These are phyloP conservation scores for Bondarzewia mesenterica DNA, from an alignment of 1,284 basidiomycete species.

Conservation along the genomic window DNA sequence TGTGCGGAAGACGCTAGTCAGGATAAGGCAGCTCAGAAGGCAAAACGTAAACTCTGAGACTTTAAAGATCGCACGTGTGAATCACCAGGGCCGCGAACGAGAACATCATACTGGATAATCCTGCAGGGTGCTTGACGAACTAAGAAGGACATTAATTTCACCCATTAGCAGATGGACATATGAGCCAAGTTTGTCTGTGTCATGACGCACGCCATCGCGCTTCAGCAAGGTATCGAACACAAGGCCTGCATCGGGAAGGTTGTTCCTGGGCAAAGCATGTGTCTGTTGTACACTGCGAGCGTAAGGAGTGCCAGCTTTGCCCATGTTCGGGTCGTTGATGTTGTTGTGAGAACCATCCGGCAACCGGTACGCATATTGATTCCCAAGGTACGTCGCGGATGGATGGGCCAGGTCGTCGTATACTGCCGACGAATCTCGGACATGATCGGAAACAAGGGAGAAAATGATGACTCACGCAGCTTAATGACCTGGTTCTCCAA, in stretches of 20 bases:
- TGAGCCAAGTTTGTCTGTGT: not conserved
- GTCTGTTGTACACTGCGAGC: slow-evolving; percentile 71
- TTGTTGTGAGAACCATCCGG: slow-evolving; percentile 76
- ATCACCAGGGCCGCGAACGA: slow-evolving; percentile 77
- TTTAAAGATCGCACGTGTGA: slow-evolving; percentile 42
- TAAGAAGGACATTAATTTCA: slow-evolving; percentile 22
- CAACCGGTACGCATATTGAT: slow-evolving; percentile 51
- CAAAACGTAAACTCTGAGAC: not conserved
- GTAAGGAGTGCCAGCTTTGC: slow-evolving; percentile 69
- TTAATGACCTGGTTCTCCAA: slow-evolving; percentile 48
- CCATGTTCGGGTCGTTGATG: slow-evolving; percentile 57
- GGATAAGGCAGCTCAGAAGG: not conserved
- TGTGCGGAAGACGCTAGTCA: slow-evolving; percentile 60
- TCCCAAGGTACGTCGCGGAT: slow-evolving; percentile 57
- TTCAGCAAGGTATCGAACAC: slow-evolving; percentile 66
- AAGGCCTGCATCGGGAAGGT: slow-evolving; percentile 70
- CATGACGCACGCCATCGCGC: slow-evolving; percentile 40
- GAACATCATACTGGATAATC: slow-evolving; percentile 74
- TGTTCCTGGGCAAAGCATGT: slow-evolving; percentile 52
- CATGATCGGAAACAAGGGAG: not conserved
- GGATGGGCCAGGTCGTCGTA: slow-evolving; percentile 79
- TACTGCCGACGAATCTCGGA: slow-evolving; percentile 36
- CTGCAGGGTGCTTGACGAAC: slow-evolving; percentile 72
- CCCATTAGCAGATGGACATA: not conserved
- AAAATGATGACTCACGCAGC: slow-evolving; percentile 36